A percentile compares a stretch with the other conserved stretches of the same genome.
These are phyloP conservation scores for Apiospora sp. DNA, from an alignment of 2,329 filamentous ascomycete species.

Conservation along the genomic window DNA sequence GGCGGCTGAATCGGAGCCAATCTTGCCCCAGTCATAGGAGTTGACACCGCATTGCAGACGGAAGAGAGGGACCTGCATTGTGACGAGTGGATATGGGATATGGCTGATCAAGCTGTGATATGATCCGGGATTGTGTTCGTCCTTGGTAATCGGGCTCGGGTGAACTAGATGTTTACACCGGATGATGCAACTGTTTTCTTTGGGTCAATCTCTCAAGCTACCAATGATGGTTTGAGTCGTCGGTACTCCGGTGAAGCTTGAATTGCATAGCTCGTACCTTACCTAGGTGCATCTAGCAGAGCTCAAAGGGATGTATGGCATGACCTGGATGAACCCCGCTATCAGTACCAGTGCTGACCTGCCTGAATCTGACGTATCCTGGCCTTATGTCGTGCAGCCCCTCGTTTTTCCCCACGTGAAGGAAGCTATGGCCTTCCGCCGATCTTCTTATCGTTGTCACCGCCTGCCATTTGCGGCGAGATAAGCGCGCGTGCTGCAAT, in stretches of 20 bases:
- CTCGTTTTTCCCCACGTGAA: slow-evolving; percentile 22
- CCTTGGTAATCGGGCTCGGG: too few relatives aligned
- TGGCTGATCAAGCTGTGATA: neutral
- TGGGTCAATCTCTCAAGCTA: neutral
- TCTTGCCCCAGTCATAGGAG: slow-evolving; percentile 99
- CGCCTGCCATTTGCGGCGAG: neutral
- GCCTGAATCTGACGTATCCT: neutral
- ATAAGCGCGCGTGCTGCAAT: neutral
- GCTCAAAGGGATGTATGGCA: neutral
- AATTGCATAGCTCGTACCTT: neutral
- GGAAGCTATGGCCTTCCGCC: slow-evolving; percentile 22
- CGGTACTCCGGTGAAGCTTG: slow-evolving; percentile 16
- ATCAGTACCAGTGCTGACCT: neutral
- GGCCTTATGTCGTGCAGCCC: slow-evolving; percentile 14
- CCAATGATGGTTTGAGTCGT: neutral
- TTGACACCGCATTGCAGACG: slow-evolving; percentile 92
- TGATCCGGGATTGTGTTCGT: neutral
- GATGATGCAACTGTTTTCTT: neutral
- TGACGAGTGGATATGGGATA: neutral
- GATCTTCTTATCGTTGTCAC: neutral
- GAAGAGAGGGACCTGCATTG: slow-evolving; percentile 80
- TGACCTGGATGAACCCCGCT: slow-evolving; percentile 1
- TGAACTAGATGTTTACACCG: neutral
- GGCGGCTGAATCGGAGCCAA: slow-evolving; percentile 85
- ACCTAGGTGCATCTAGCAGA: neutral